Base-by-base conservation (phyloP, 2,329 filamentous ascomycete species). In the Monosporascus sp. region DNA sequence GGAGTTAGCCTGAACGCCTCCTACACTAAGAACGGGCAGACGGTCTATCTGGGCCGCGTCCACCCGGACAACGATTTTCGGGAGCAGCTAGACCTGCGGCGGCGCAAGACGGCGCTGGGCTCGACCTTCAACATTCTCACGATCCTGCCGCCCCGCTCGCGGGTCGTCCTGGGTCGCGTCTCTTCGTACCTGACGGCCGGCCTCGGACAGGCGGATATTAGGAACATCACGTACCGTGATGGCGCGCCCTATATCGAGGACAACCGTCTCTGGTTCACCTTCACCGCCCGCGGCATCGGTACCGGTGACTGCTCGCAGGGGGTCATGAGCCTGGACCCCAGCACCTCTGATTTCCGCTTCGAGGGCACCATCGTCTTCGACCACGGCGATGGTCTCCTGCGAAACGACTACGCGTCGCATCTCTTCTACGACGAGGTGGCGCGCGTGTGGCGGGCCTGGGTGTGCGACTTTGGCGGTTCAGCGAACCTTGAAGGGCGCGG, bases 391-490 rank as follows among this genome's bases (percentile, higher is more conserved):
- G 48, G 48, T 20, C 37, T 41, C 20, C 48, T 50, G 11, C 48
- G 48, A 35, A 50, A 50, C 37, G 48, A 50, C 48, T 50, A 50
- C 37, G 48, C 48, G 35, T 50, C 48, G 22, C 48, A 50, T 37
- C 22, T 50, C 5, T 50, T 50, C 48, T 50, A 50, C 37, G 48
- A 50, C 37, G 48, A 50, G 18, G 18, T 15, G 14, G 37, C 48
- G 7, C n/a, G 37, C 14, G 24, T 28, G 17, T 50, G 48, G 48
- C 37, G 40, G 17, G 48, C 48, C n/a, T 50, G 48, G 48, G 22
- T 31, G 24, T 50, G 48, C 37, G 48, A 50, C 37, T 50, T 50
- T 22, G 48, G 48, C 37, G 48, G 48, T n/a, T 38, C 48, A 4
- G 14, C 7, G 18, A 41, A 41, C 37, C 35, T 9, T 9, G 48